Base-by-base conservation (phyloP, 495 filamentous ascomycete species). In the Trichoderma asperelloides region DNA sequence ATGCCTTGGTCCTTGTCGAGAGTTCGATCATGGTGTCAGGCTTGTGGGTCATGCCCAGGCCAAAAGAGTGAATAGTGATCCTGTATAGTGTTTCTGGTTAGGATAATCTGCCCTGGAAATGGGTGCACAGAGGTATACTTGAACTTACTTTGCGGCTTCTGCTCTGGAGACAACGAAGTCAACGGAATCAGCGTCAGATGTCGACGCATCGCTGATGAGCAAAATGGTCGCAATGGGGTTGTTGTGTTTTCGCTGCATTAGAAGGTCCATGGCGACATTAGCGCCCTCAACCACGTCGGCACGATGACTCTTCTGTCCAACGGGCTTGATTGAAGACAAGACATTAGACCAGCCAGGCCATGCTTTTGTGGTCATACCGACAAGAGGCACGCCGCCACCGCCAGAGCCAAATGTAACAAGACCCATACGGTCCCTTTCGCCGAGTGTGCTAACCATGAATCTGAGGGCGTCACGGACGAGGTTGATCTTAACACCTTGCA, bases 1-100 rank as follows among this genome's bases (percentile, higher is more conserved):
- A 93, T 4, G 93, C 95, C 78, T 98, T 99, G 8, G 95, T 99
- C 65, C 94, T 86, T 37, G 91, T 93, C 7, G 96, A 97, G 3
- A 99, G 79, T 73, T 98, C 95, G 64, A 99, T 97, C 91, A 99
- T 96, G 0, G 93, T 97, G 74, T 98, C 96, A 7, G 95, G 95
- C 77, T 99, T 99, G 78, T 99, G 95, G 0, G 95, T 97, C 78
- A 97, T 85, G 30, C 95, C 95, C 43, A 99, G 85, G 55, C 95
- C 95, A 72, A 98, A 98, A 0, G 96, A 97, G 75, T 98, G 92
- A 67, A 99, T 97, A 43, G 90, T 86, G 72, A 99, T 94, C 78
- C 91, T 94, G 69, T 67, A 43, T 5, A 5, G 9, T 23, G 49
- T n/a, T 51, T 16, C 15, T 66, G 69, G 69, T 64, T 67, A 67